A percentile compares a stretch with the other conserved stretches of the same genome.
phyloP scores from a whole-genome alignment of 495 filamentous ascomycete genomes.

The Neurospora cerealis region DNA sequence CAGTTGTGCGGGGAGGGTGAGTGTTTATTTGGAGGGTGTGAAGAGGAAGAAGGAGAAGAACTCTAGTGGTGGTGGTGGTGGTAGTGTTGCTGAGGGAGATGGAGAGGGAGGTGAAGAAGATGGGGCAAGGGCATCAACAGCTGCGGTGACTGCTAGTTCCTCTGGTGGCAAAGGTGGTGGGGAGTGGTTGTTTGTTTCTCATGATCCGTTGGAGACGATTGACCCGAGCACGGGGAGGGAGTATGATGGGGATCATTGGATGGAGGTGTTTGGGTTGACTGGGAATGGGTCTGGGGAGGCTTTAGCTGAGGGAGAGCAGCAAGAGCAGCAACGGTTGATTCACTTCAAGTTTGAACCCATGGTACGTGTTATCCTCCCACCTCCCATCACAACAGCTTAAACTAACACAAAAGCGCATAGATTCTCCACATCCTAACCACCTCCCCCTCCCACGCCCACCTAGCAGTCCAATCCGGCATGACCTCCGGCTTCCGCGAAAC shows the following conservation, averaged over 20 bases:
- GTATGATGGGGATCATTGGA: conserved; percentile 3
- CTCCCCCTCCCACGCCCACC: conserved; percentile 59
- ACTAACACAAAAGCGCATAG: conserved; percentile 30
- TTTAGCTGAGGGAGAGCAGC: background rate
- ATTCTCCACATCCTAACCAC: conserved; percentile 81
- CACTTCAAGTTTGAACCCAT: conserved; percentile 93
- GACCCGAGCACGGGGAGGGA: background rate
- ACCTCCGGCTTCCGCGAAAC: conserved; percentile 83
- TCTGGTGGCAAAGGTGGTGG: conserved; percentile 74
- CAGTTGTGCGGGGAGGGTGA: conserved; percentile 77
- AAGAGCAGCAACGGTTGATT: conserved; percentile 45
- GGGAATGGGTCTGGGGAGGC: conserved; percentile 5
- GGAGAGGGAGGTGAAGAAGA: background rate
- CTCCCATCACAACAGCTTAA: too few relatives aligned
- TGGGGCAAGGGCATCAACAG: conserved; percentile 2
- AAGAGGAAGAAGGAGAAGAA: conserved; percentile 24
- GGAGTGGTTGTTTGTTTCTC: conserved; percentile 79
- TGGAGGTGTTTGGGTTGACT: conserved; percentile 5
- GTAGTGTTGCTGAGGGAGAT: background rate
- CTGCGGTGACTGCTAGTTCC: conserved; percentile 26
- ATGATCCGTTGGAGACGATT: conserved; percentile 50
- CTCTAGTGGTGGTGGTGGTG: conserved; percentile 5
- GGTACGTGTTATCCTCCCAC: conserved; percentile 40
- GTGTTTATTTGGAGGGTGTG: conserved; percentile 72
- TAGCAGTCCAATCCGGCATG: conserved; percentile 60